These are phyloP conservation scores for Petasospora fabianii DNA, from an alignment of 1,139 yeast species.

Conservation along the genomic window DNA sequence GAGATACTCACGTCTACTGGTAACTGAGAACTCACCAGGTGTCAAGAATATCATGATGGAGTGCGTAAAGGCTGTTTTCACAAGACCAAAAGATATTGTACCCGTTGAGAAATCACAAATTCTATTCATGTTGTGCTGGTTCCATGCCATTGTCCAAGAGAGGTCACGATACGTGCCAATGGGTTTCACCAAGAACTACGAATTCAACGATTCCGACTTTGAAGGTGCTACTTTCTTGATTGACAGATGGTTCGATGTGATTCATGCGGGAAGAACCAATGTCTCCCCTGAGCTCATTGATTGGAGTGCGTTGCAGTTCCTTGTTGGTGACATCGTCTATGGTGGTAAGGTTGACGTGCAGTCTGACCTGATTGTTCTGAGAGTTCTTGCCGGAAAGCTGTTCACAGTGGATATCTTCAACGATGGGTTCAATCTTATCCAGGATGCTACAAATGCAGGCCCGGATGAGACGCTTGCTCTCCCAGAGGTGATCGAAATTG, in stretches of 20 bases:
- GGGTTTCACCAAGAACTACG: constrained; percentile 61
- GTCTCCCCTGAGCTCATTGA: constrained; percentile 49
- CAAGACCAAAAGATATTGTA: constrained; percentile 21
- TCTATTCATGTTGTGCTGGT: constrained; percentile 62
- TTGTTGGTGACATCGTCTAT: constrained; percentile 57
- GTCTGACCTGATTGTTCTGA: constrained; percentile 39
- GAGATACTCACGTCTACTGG: constrained; percentile 47
- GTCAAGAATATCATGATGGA: constrained; percentile 48
- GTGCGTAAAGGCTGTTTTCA: constrained; percentile 30
- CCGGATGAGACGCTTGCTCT: constrained; percentile 27
- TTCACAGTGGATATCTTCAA: constrained; percentile 37
- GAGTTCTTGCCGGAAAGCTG: constrained; percentile 29
- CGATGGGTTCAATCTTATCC: constrained; percentile 35
- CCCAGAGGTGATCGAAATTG: constrained; percentile 47
- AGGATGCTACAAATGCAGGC: constrained; percentile 26
- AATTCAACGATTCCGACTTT: constrained; percentile 73
- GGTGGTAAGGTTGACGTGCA: constrained; percentile 66
- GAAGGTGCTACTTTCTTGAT: constrained; percentile 47
- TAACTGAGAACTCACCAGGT: constrained; percentile 62
- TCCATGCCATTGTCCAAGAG: constrained; percentile 60
- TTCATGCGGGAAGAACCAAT: constrained; percentile 31
- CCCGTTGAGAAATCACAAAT: constrained; percentile 49
- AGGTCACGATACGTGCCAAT: constrained; percentile 56
- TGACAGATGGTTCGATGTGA: constrained; percentile 35
- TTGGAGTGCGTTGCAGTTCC: constrained; percentile 50